Base-by-base conservation (phyloP, 768 basidiomycete genomes). In the Termitomyces sp. region DNA sequence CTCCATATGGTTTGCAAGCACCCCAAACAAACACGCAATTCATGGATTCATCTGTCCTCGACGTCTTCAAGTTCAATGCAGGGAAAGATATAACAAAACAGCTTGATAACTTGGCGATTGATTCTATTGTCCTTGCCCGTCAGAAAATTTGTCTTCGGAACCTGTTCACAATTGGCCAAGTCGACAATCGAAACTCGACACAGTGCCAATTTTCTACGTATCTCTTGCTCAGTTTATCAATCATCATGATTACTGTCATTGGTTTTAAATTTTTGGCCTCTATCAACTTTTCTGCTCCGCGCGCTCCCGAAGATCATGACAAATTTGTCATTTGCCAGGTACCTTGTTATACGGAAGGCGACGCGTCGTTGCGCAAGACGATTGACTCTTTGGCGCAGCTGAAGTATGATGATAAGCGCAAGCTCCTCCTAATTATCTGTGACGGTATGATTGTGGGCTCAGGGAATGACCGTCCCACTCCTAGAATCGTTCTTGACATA, bases 391-490 rank as follows among this genome's bases (percentile, higher is more conserved):
- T 99, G 56, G 93, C 96, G 1, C 84, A 89, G 68, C 78, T 96
- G 72, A 95, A 92, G 71, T 99, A 98, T 65, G 96, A 99, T 66
- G 96, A 99, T 76, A 99, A 98, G 73, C 89, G 96, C 40, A 98
- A 98, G 72, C 77, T 98, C 8, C 76, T 98, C 30, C 80, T 96
- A 59, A 77, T 98, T 74, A 87, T 98, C 64, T 98, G 96, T 66
- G 96, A 99, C 70, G 96, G 96, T 63, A 99, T 94, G 82, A 97
- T 98, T 61, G 91, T 98, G 58, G 96, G 96, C 64, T 90, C 90
- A 3, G 95, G 96, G 5, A 98, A 98, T 71, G 94, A 98, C 72
- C 83, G 92, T 23, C 91, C 95, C 5, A 99, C 96, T 0, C 96
- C 96, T 1, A 86, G 93, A 50, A 97, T 99, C 60, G 96, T 96